A percentile compares a stretch with the other conserved stretches of the same genome.
Conservation (phyloP, 2,329 filamentous ascomycete species). For the Zelopaecilomyces penicillatus region DNA sequence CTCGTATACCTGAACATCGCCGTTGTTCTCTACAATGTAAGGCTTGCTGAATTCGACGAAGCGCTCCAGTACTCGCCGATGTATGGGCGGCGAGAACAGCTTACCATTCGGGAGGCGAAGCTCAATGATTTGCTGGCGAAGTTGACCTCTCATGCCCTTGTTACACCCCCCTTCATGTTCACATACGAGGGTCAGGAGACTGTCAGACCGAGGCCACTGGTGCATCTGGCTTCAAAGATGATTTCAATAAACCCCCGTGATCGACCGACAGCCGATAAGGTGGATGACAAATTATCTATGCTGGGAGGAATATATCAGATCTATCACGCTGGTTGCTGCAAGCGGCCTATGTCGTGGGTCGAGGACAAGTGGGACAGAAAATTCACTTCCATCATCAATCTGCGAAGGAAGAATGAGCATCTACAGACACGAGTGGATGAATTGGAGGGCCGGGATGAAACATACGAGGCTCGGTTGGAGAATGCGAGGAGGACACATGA, state of each 20-base stretch:
- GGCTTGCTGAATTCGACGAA: slow-evolving; percentile 31
- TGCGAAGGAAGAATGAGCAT: slow-evolving; percentile 25
- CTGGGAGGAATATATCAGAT: slow-evolving; percentile 40
- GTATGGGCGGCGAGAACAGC: slow-evolving; percentile 23
- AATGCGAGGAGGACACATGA: slow-evolving; percentile 27
- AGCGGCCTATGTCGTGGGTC: slow-evolving; percentile 27
- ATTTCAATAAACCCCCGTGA: slow-evolving; percentile 21
- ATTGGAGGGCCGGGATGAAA: slow-evolving; percentile 31
- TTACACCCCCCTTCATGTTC: slow-evolving; percentile 27
- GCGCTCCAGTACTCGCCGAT: slow-evolving; percentile 22
- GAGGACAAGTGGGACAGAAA: slow-evolving; percentile 30
- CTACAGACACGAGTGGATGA: slow-evolving; percentile 25
- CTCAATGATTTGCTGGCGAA: slow-evolving; percentile 25
- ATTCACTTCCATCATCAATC: slow-evolving; percentile 17
- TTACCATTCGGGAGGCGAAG: slow-evolving; percentile 24
- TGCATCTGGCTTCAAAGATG: slow-evolving; percentile 30
- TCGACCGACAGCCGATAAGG: slow-evolving; percentile 26
- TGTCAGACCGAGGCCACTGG: slow-evolving; percentile 31
- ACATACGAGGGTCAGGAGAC: slow-evolving; percentile 29
- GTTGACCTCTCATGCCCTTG: slow-evolving; percentile 27
- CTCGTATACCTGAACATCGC: slow-evolving; percentile 37
- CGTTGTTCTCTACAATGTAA: slow-evolving; percentile 33
- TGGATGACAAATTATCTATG: slow-evolving; percentile 33
- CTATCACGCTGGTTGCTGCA: slow-evolving; percentile 39
- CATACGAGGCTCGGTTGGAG: slow-evolving; percentile 29